Base-by-base conservation (phyloP, 257 asterid genomes). In the Ophiorrhiza pumila region DNA sequence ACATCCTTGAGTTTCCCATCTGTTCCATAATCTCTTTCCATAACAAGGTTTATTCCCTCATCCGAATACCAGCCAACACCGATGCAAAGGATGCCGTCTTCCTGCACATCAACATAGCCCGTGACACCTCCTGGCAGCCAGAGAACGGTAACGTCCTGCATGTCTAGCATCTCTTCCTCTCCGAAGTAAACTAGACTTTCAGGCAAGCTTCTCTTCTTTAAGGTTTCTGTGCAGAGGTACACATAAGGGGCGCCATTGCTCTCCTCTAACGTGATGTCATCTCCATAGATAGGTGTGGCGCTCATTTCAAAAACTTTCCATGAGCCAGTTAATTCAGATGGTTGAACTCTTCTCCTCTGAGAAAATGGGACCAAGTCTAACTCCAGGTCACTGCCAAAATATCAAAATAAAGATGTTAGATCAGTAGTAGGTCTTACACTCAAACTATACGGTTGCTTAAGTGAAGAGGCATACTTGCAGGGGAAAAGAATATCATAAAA, bases 111-210 rank as follows among this genome's bases (percentile, higher is more conserved):
- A 1, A 90, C 98, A 23, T 89, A 95, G 25, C 96, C 89, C 7
- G 98, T 95, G 78, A 92, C 90, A 17, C 99, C 98, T 23, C 99
- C 99, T 0, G 99, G 99, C 42, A 95, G 87, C 98, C 98, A 95
- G 50, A 95, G 86, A 25, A 95, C 87, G 0, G 94, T 65, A 45
- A 81, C 96, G 47, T 95, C 98, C 79, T 92, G 99, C 91, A 92
- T 84, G 77, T 90, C 99, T 49, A 83, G 72, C 86, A 90, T 80
- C 76, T 95, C 99, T 74, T 95, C 99, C 84, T 90, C 99, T 22
- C 96, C 86, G 68, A 95, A 95, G 87, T 71, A 82, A 13, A 77
- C 82, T 12, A 83, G 84, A 76, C 78, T 85, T 66, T 89, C 98
- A 0, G 98, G 97, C 77, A 85, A 81, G 84, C 82, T 87, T 83